Percentiles rank a stretch among this genome's conserved stretches.
Conservation (phyloP, 1,139 yeast genomes). For the Arxiozyma telluris region DNA sequence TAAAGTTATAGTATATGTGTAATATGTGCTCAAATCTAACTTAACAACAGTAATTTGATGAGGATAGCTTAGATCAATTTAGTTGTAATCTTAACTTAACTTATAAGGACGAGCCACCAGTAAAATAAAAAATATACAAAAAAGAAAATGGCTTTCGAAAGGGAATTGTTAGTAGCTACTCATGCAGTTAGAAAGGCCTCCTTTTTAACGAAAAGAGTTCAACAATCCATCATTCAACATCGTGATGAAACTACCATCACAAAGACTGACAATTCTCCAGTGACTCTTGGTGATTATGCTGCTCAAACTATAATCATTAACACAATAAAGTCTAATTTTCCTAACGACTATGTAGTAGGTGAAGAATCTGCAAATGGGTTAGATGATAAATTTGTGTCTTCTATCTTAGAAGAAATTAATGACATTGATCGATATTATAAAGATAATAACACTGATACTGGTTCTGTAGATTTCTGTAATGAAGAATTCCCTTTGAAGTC, state of each 20-base stretch:
- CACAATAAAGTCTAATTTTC: conserved; percentile 72
- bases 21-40: too few species aligned
- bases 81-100: not conserved
- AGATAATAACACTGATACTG: conserved; percentile 6
- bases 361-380: conserved; percentile 80
- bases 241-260: conserved; percentile 56
- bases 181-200: conserved; percentile 88
- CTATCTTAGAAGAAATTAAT: conserved; percentile 43
- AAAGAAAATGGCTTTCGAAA: conserved; percentile 30
- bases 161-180: conserved; percentile 70
- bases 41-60: too few species aligned
- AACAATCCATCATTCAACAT: conserved; percentile 54
- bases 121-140: not conserved
- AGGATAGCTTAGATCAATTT: not conserved
- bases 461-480: conserved; percentile 27
- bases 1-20: too few species aligned
- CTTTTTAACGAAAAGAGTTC: conserved; percentile 60
- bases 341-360: conserved; percentile 80
- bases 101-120: not conserved
- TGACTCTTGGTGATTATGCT: conserved; percentile 92
- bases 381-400: conserved; percentile 39
- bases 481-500: conserved; percentile 32
- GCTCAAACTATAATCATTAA: conserved; percentile 89
- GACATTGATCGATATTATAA: conserved; percentile 32
- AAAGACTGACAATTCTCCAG: conserved; percentile 87